Conservation (phyloP, 352 stramenopile genomes). For the Pythium scleroteichum region DNA sequence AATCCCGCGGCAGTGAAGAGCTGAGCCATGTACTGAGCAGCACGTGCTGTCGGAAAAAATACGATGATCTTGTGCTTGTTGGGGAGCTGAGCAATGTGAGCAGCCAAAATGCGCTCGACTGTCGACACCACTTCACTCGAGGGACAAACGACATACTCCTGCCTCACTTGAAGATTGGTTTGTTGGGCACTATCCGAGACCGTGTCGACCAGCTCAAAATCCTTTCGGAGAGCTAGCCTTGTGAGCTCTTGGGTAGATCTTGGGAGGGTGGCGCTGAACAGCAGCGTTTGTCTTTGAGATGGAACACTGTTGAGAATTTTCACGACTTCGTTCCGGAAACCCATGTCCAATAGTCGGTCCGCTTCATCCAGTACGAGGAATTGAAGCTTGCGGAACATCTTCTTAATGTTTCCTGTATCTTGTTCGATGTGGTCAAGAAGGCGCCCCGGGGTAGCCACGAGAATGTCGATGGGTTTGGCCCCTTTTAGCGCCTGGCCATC, state of each 20-base stretch:
- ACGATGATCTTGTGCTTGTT: constrained; percentile 94
- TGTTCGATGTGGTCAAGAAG: constrained; percentile 96
- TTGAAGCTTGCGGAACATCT: constrained; percentile 44
- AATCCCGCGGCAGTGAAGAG: constrained; percentile 83
- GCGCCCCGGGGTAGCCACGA: constrained; percentile 96
- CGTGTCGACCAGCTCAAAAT: constrained; percentile 92
- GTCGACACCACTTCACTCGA: constrained; percentile 70
- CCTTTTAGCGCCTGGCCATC: constrained; percentile 43
- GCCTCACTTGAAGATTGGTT: constrained; percentile 87
- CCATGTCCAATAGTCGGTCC: constrained; percentile 96
- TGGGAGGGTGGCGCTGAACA: constrained; percentile 96
- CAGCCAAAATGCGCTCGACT: constrained; percentile 65
- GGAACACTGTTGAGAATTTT: constrained; percentile 79
- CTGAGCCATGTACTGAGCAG: constrained; percentile 88
- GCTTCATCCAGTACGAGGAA: constrained; percentile 94
- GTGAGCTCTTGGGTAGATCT: constrained; percentile 85
- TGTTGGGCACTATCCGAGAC: constrained; percentile 89
- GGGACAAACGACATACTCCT: constrained; percentile 79
- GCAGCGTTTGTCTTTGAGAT: constrained; percentile 89
- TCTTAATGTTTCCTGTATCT: constrained; percentile 83
- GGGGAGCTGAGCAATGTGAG: constrained; percentile 55
- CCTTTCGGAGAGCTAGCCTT: constrained; percentile 72
- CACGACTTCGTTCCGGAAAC: constrained; percentile 91
- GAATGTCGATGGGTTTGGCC: constrained; percentile 76
- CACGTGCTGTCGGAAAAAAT: constrained; percentile 92